phyloP scores from a whole-genome alignment of 2,329 filamentous ascomycete genomes.

The Raffaelea arxii region DNA sequence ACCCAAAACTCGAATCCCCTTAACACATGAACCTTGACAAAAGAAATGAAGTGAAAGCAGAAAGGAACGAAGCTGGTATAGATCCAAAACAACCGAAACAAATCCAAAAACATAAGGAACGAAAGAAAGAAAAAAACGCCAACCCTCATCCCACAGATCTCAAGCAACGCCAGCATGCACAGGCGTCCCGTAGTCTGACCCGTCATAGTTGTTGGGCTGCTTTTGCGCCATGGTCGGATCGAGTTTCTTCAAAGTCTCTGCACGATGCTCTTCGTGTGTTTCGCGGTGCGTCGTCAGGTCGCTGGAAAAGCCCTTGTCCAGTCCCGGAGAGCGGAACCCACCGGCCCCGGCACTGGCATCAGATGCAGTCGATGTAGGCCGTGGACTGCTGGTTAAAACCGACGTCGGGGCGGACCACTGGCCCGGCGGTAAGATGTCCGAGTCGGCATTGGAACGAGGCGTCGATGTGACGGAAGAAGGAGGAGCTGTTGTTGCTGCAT shows the following conservation, averaged over 20 bases:
- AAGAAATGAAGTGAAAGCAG: no score
- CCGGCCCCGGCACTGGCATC: slow-evolving; percentile 18
- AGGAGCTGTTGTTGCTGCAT: no score
- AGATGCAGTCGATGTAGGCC: slow-evolving; percentile 26
- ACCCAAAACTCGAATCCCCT: no score
- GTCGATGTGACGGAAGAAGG: slow-evolving; percentile 10
- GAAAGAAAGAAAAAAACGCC: neutral
- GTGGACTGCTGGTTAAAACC: slow-evolving; percentile 14
- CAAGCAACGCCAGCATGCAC: neutral
- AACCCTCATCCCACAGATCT: neutral
- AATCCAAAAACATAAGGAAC: neutral
- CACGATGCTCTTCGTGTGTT: slow-evolving; percentile 31
- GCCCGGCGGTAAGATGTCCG: slow-evolving; percentile 18
- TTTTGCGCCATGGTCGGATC: slow-evolving; percentile 9
- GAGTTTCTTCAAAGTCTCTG: slow-evolving; percentile 17
- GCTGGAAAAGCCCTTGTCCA: slow-evolving; percentile 29
- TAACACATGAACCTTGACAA: no score
- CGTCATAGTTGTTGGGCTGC: slow-evolving; percentile 24
- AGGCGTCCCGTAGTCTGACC: slow-evolving; percentile 23
- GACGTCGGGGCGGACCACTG: slow-evolving; percentile 30
- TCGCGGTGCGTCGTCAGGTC: slow-evolving; percentile 39
- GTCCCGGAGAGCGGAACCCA: slow-evolving; percentile 27
- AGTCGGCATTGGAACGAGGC: slow-evolving; percentile 17
- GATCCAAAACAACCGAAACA: neutral
- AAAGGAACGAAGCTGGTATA: neutral